Conservation (phyloP, 2,329 filamentous ascomycete species). For the Aspergillus felis region DNA sequence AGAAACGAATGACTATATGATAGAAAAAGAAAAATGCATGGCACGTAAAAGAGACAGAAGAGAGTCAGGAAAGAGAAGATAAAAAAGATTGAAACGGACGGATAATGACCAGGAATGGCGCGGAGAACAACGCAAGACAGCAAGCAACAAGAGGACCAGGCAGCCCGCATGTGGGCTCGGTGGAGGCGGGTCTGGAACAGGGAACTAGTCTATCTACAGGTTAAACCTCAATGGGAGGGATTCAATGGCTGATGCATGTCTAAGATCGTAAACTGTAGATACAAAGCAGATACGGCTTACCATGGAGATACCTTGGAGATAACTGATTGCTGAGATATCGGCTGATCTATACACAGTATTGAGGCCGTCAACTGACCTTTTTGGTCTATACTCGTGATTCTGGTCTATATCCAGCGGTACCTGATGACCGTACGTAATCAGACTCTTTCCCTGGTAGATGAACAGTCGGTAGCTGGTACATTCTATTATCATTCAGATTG, state of each 20-base stretch:
- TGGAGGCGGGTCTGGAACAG: neutral
- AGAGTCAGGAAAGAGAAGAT: constrained; percentile 5
- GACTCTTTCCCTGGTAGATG: neutral
- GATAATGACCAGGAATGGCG: constrained; percentile 6
- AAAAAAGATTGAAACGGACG: constrained; percentile 6
- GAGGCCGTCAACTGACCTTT: neutral
- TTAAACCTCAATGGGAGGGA: neutral
- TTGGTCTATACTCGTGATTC: neutral
- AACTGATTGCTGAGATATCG: neutral
- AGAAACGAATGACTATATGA: neutral
- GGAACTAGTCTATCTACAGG: neutral
- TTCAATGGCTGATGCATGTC: too few species aligned
- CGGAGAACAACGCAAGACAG: neutral
- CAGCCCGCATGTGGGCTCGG: neutral
- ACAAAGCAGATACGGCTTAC: neutral
- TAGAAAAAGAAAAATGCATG: constrained; percentile 5
- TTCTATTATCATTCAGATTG: neutral
- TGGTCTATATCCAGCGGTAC: neutral
- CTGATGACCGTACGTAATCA: neutral
- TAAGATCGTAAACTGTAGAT: too few species aligned
- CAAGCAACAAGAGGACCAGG: neutral
- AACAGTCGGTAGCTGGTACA: neutral
- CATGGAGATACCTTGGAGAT: neutral
- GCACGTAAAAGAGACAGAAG: constrained; percentile 4
- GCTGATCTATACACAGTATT: neutral